phyloP scores from a whole-genome alignment of 202 grass and related monocot genomes.

The Panicum virgatum region DNA sequence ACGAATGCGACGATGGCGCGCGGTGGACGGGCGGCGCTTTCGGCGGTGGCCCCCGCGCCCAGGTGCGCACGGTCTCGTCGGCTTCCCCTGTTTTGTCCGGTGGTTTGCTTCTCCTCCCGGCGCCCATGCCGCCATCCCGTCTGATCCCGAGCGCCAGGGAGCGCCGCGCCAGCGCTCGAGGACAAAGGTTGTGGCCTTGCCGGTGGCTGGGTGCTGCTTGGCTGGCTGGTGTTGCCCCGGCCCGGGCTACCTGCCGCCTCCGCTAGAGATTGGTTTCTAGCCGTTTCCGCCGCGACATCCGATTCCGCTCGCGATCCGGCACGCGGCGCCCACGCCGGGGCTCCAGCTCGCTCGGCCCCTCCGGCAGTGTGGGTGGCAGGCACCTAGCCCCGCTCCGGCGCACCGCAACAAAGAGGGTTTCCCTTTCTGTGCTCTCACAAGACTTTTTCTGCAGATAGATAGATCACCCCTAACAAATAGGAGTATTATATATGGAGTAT shows the following conservation, averaged over 20 bases:
- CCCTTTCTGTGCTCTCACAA: no score
- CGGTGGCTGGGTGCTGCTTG: not conserved
- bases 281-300: not conserved
- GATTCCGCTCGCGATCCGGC: not conserved
- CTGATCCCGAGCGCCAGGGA: not conserved
- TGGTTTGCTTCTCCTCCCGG: not conserved
- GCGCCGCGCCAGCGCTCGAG: not conserved
- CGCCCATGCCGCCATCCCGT: not conserved
- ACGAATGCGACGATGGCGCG: not conserved
- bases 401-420: no score
- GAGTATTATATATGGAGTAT: no score
- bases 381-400: not conserved
- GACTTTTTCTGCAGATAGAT: no score
- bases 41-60: slow-evolving; percentile 34
- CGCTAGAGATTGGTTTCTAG: not conserved
- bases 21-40: slow-evolving; percentile 9
- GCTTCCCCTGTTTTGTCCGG: not conserved
- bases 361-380: not conserved
- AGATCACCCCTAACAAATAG: no score
- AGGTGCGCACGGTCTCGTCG: slow-evolving; percentile 41
- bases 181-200: not conserved
- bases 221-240: not conserved
- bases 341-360: slow-evolving; percentile 24
- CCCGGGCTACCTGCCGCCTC: not conserved
- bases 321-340: not conserved